Evolutionary conservation across 805 yeast genomes (phyloP), one percentile per base, ranked within the genome.

Genomic region (Yarrowia divulgata): DNA sequence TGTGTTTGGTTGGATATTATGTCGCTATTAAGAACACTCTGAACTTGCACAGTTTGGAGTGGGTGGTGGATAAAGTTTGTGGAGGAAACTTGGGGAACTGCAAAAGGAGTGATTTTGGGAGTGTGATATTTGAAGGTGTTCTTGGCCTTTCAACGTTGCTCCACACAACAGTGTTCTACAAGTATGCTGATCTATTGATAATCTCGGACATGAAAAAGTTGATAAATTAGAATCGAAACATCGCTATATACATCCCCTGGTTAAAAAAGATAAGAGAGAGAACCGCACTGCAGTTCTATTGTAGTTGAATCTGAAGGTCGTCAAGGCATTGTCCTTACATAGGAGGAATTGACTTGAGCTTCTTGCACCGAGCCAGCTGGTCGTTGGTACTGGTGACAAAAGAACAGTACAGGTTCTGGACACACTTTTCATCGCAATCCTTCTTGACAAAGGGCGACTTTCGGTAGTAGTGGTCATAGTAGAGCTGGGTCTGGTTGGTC

Each of bases 391-490:
- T 40, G 35, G 46, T 40, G 8, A 42, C 63, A 9, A 57, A 42
- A 0, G 48, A 57, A 32, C 50, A 43, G 37, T 8, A 42, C 9
- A 39, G 43, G 12, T 16, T 6, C 32, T 43, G n/a, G 3, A 43
- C 40, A 58, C 64, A 58, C 29, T 58, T 43, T 13, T 42, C 64
- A 8, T 39, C 32, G 18, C 50, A 58, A 3, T 48, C 49, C 50
- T 58, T 50, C 8, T 16, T 37, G 9, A 48, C 42, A 29, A 42
- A 58, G 39, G 63, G 63, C 10, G 63, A 57, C 49, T 42, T 42
- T 57, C 63, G 63, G 63, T 57, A 57, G 48, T 42, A 57, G 29
- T 57, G 46, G 49, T 57, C 63, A 8, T 16, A 57, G 63, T 40
- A 57, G n/a, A 42, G 49, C 64, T 58, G 37, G 37, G 37, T 34